phyloP scores from a whole-genome alignment of 2,329 filamentous ascomycete genomes.

The Neocucurbitaria cava region DNA sequence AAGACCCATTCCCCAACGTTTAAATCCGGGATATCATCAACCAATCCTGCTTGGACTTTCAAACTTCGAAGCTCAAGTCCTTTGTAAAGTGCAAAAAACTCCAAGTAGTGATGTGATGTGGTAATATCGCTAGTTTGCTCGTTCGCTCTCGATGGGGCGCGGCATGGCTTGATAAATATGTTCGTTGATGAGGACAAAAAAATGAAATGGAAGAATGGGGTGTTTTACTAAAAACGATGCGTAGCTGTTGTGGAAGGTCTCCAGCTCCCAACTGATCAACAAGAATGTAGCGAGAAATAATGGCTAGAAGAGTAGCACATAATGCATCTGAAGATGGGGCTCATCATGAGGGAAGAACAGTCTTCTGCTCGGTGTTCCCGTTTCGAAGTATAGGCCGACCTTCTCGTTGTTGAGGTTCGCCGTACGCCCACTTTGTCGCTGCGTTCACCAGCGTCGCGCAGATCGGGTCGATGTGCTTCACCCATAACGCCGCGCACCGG shows the following conservation, averaged over 20 bases:
- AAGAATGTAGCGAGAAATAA: constrained; percentile 8
- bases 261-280: constrained; percentile 14
- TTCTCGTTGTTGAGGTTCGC: constrained; percentile 28
- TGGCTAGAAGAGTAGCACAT: not conserved
- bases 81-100: not conserved
- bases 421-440: constrained; percentile 42
- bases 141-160: not conserved
- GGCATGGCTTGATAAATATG: not conserved
- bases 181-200: not conserved
- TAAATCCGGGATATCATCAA: not conserved
- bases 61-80: not conserved
- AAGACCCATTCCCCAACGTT: not conserved
- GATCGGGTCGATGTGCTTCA: constrained; percentile 44
- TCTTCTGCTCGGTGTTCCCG: constrained; percentile 23
- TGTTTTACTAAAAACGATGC: not conserved
- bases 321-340: not conserved
- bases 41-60: not conserved
- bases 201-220: not conserved
- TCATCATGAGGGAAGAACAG: constrained; percentile 31
- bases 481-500: constrained; percentile 42
- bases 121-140: not conserved
- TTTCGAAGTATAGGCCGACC: constrained; percentile 29
- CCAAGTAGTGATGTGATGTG: not conserved
- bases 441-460: constrained; percentile 42
- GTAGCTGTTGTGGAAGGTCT: not conserved